phyloP scores from a whole-genome alignment of 805 yeast genomes.

The Kodamaea fukazawae region DNA sequence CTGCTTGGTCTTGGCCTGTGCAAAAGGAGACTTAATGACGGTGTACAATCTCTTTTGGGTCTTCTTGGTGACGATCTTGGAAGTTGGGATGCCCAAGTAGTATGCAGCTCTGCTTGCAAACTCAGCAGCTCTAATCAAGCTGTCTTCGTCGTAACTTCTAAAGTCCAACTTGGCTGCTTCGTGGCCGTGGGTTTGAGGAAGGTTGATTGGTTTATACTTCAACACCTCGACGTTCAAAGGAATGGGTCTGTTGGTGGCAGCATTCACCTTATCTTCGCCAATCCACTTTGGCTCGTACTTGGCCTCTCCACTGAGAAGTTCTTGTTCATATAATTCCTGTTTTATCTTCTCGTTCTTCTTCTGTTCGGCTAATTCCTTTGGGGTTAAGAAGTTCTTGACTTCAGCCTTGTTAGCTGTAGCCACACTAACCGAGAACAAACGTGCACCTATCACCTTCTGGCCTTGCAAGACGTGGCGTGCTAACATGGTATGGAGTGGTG shows the following conservation, averaged over 20 bases:
- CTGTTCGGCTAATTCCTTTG: slow-evolving; percentile 32
- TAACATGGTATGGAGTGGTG: slow-evolving; percentile 3
- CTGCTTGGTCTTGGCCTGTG: slow-evolving; percentile 90
- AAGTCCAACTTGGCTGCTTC: slow-evolving; percentile 74
- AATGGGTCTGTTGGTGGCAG: slow-evolving; percentile 47
- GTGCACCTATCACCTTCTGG: slow-evolving; percentile 1
- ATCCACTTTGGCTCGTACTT: slow-evolving; percentile 33
- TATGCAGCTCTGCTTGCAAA: slow-evolving; percentile 88
- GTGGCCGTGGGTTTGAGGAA: slow-evolving; percentile 66
- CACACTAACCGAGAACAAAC: slow-evolving; percentile 3
- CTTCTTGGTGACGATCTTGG: slow-evolving; percentile 66
- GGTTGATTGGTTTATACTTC: slow-evolving; percentile 75
- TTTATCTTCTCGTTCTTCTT: slow-evolving; percentile 18
- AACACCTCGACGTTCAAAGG: slow-evolving; percentile 86
- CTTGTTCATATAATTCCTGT: slow-evolving; percentile 26
- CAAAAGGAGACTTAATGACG: slow-evolving; percentile 89
- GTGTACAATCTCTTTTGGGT: slow-evolving; percentile 87
- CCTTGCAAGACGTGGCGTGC: slow-evolving; percentile 4
- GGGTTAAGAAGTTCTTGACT: slow-evolving; percentile 22
- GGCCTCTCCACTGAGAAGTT: slow-evolving; percentile 25
- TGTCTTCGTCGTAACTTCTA: slow-evolving; percentile 67
- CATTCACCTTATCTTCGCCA: slow-evolving; percentile 19
- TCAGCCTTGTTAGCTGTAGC: not conserved
- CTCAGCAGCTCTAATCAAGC: slow-evolving; percentile 73
- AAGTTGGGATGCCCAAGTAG: slow-evolving; percentile 83